Evolutionary conservation across 495 filamentous ascomycete species (phyloP), one percentile per base, ranked within the genome.

Genomic region (Penicillium simplicissimum): DNA sequence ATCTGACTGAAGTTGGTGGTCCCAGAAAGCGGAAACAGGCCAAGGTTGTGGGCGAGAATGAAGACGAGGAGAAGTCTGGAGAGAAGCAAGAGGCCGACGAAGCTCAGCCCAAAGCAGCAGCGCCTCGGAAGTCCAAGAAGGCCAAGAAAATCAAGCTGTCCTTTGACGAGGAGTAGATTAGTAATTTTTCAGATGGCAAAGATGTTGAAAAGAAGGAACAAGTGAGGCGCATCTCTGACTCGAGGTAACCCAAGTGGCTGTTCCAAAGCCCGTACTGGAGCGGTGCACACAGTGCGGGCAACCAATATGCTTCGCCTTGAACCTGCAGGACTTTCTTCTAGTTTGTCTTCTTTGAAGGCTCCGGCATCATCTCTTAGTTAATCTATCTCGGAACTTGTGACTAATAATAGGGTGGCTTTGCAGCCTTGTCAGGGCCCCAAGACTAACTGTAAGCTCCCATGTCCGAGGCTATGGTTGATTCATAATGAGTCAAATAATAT

Each of bases 131-230:
- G 62, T 59, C 74, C 8, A 81, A 75, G 63, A 81, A 78, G 64
- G 71, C 71, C 55, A 81, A 80, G 72, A 79, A 81, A 63, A 77
- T 77, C 63, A 80, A 80, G 67, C 69, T 81, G 14, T 78, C 76
- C 11, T 78, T 80, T 59, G 77, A 79, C 56, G 73, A 82, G 31
- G 69, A 73, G 57, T 70, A 52, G 67, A 49, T 1, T 36, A 31
- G 33, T 6, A 0, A 49, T 49, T n/a, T 25, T 31, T 31, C 45
- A 13, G 23, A 35, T 23, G 36, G 8, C 11, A 56, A 19, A 1
- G 5, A 4, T 34, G 38, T 17, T 1, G 11, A 3, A 28, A 36
- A 40, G 17, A 17, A 53, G 21, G 13, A 34, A 35, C 25, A 8
- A 3, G 4, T 42, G 33, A 34, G 33, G 11, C 7, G 10, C 1